These are phyloP conservation scores for Poa pratensis DNA, from an alignment of 176 grass and related monocot genomes.

Conservation along the genomic window DNA sequence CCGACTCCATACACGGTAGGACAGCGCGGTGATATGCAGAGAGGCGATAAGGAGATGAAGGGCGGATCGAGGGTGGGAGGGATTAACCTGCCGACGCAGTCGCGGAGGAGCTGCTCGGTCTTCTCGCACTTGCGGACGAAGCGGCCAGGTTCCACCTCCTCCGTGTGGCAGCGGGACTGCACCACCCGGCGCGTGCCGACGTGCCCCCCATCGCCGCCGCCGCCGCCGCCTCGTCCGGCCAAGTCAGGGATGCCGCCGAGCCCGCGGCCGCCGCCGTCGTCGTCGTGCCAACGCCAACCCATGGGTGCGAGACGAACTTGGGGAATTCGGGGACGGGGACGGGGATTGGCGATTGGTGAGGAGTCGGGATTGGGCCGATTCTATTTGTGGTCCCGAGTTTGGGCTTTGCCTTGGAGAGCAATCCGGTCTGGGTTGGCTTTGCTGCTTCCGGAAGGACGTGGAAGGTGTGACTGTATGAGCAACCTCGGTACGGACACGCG, in stretches of 20 bases:
- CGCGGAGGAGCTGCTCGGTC: constrained; percentile 73
- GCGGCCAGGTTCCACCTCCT: constrained; percentile 83
- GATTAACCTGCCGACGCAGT: constrained; percentile 57
- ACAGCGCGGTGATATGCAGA: neutral
- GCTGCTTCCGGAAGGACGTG: constrained; percentile 32
- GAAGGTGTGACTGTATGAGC: neutral
- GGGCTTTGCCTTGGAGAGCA: constrained; percentile 50
- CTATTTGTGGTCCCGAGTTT: neutral
- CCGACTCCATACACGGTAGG: neutral
- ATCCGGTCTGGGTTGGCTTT: constrained; percentile 24
- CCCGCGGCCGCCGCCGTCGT: constrained; percentile 49
- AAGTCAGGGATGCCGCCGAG: constrained; percentile 41
- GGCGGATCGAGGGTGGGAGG: no score
- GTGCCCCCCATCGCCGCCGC: constrained; percentile 5
- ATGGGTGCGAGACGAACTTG: constrained; percentile 38
- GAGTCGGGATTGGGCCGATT: neutral
- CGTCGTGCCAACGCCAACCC: constrained; percentile 76
- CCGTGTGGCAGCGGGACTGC: constrained; percentile 70
- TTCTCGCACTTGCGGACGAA: constrained; percentile 88
- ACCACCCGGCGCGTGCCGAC: constrained; percentile 64
- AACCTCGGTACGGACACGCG: neutral
- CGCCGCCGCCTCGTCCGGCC: constrained; percentile 11
- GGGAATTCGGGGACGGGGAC: neutral
- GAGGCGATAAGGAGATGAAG: neutral
- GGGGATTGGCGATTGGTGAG: constrained; percentile 11